Evolutionary conservation across 1,284 basidiomycete genomes (phyloP).

Genomic region (Moniliophthora roreri): DNA sequence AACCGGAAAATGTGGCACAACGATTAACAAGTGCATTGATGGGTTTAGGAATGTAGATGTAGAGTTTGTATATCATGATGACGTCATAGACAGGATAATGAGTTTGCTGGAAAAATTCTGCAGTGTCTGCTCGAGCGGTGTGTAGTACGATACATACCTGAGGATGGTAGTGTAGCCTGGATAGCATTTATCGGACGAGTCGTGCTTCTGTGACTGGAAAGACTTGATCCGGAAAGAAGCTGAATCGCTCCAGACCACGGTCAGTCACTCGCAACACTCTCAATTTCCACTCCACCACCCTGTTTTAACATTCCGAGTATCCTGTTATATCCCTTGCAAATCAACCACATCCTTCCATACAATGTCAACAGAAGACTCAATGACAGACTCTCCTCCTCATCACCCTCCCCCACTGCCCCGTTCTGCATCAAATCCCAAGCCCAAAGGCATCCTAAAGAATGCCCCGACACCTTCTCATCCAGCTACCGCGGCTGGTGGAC

Average conservation of each 20-base stretch:
- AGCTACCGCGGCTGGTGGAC: constrained; percentile 34
- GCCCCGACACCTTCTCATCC: constrained; percentile 47
- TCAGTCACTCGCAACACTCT: neutral
- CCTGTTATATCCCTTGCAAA: neutral
- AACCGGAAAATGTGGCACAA: constrained; percentile 78
- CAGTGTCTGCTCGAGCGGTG: neutral
- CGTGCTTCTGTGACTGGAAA: too few relatives aligned
- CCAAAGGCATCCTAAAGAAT: constrained; percentile 85
- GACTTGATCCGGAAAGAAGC: neutral
- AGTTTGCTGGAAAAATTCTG: neutral
- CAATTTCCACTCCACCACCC: constrained; percentile 5
- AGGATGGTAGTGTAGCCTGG: neutral
- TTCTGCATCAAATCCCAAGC: constrained; percentile 64
- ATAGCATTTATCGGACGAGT: too few relatives aligned
- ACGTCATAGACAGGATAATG: neutral
- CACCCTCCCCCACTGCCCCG: constrained; percentile 44
- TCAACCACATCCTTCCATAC: constrained; percentile 10
- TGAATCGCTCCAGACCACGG: neutral
- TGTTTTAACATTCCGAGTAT: constrained; percentile 2
- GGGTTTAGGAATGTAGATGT: constrained; percentile 47
- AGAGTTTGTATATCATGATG: neutral
- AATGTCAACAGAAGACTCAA: constrained; percentile 33
- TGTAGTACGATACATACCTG: too few relatives aligned
- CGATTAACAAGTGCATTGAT: constrained; percentile 73
- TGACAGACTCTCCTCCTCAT: constrained; percentile 36